Evolutionary conservation across 345 rosid species (phyloP), one percentile per base, ranked within the genome.

Genomic region (Sisymbrium altissimum): DNA sequence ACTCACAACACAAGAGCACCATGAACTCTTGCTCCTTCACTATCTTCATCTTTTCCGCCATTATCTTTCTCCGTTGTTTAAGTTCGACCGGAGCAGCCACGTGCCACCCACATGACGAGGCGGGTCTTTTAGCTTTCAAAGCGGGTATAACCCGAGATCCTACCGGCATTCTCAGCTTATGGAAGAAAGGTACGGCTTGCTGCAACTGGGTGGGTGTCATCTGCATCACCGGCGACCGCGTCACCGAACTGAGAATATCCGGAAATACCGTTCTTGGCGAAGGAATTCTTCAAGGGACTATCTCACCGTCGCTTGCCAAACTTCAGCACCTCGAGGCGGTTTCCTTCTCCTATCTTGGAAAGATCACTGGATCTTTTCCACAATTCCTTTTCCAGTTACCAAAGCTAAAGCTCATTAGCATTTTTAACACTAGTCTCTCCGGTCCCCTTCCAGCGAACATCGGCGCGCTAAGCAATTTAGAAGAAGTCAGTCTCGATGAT

Each of bases 381-480:
- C 73, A 61, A 10, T 21, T 80, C 38, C 4, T 88, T 8, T 80
- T 84, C 66, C 69, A 75, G 35, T 50, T 91, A 14, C 87, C 89
- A 10, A 67, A 83, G 8, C 84, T 91, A 66, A 29, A 39, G 6
- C 80, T 0, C 45, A 58, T 91, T 5, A 80, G 83, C 81, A 69
- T 91, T 18, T 5, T 2, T 2, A 84, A 84, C 9, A 81, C 84
- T 82, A 74, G 23, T 73, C 87, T 88, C 63, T 84, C 87, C 14
- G 97, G 97, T 69, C 83, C 43, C 7, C 15, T 83, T 46, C 90
- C 94, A 0, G 32, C 18, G 0, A 64, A 61, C 52, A 70, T 87
- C 19, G 92, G 90, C 36, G 65, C 63, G 68, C 18, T 86, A 39
- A 67, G 64, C 33, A 75, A 60, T 17, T 79, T 91, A 0, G 64